Conservation (phyloP, 169 alveolate genomes). For the Eimeria praecox region DNA sequence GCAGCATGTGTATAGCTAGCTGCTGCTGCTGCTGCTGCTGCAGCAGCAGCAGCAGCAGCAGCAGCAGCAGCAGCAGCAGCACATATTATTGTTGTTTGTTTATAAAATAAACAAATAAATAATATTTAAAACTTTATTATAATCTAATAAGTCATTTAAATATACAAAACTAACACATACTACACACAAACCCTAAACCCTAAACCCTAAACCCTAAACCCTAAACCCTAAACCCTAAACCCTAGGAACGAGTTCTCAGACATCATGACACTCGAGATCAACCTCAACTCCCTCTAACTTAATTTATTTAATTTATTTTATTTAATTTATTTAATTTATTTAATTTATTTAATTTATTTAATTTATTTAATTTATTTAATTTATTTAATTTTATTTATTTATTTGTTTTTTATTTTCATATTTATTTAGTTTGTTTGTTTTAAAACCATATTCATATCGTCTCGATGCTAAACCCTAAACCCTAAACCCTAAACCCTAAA, state of each 20-base stretch:
- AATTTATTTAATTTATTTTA: neutral
- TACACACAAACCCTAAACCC: too few species aligned
- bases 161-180: too few species aligned
- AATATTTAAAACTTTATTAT: too few species aligned
- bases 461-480: neutral
- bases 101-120: too few species aligned
- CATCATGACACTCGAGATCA: neutral
- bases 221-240: too few species aligned
- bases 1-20: neutral
- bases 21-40: neutral
- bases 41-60: conserved; percentile 8
- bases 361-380: neutral
- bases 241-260: neutral
- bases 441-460: neutral
- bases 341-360: neutral
- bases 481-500: neutral
- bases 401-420: too few species aligned
- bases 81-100: neutral
- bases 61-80: too few species aligned
- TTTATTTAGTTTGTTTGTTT: too few species aligned
- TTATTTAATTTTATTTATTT: too few species aligned
- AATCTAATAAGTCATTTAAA: too few species aligned
- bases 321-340: neutral
- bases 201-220: too few species aligned
- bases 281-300: too few species aligned